These are phyloP conservation scores for Phytophthora nicotianae DNA, from an alignment of 352 stramenopile genomes.

Conservation along the genomic window DNA sequence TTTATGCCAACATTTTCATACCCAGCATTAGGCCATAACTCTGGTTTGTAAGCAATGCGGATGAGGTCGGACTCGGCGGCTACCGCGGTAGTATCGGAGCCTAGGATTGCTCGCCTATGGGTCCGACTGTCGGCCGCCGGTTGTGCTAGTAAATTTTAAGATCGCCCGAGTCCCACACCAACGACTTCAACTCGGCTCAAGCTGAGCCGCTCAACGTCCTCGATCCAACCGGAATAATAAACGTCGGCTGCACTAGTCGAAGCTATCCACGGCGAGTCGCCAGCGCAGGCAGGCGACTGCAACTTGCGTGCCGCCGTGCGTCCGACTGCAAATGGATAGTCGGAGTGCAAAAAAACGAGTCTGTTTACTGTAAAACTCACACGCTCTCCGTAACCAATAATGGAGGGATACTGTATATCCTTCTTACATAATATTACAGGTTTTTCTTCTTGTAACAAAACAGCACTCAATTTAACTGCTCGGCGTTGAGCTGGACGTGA, in stretches of 20 bases:
- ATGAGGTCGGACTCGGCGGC: background rate
- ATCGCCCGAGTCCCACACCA: background rate
- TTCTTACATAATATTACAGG: too few relatives aligned
- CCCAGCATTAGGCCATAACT: too few relatives aligned
- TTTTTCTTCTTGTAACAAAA: too few relatives aligned
- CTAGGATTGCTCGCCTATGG: background rate
- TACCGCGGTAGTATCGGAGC: background rate
- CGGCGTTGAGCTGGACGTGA: too few relatives aligned
- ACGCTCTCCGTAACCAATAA: background rate
- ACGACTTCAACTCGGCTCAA: background rate
- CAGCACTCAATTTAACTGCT: too few relatives aligned
- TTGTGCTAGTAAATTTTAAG: background rate
- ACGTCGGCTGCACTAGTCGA: background rate
- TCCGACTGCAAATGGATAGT: background rate
- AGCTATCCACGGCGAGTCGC: background rate
- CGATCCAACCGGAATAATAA: background rate
- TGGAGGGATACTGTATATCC: too few relatives aligned
- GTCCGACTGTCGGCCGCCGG: background rate
- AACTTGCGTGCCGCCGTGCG: background rate
- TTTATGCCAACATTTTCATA: too few relatives aligned
- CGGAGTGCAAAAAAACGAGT: background rate
- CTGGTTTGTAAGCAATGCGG: background rate
- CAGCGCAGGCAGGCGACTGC: background rate
- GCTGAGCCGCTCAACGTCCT: too few relatives aligned
- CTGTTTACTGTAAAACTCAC: background rate